Base-by-base conservation (phyloP, 495 filamentous ascomycete genomes). In the Rhypophila decipiens region DNA sequence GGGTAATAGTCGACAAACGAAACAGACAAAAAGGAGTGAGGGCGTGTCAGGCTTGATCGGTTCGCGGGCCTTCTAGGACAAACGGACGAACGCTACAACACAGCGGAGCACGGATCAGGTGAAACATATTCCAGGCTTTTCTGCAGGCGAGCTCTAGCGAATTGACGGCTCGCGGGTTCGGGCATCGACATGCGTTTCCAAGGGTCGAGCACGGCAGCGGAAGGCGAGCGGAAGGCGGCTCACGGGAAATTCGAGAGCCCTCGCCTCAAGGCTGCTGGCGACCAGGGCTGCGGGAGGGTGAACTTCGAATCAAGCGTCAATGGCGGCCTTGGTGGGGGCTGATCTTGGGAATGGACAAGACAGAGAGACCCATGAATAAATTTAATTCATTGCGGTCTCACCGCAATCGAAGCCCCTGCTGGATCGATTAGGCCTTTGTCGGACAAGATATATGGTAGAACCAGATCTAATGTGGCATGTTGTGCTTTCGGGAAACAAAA, bases 211-310 rank as follows among this genome's bases (percentile, higher is more conserved):
- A 23, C 22, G n/a, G 31, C 19, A 37, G 23, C 21, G 20, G 22
- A 17, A 22, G 20, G 29, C 38, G 39, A n/a, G n/a, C n/a, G 40
- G 41, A 13, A 24, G 24, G 21, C 47, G 39, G 46, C 17, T 42
- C 29, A 31, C 22, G 33, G 34, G 17, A 15, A 19, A 45, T 5
- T 44, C 24, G 31, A 36, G 44, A 27, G 51, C 27, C 42, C 37
- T 2, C 21, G 48, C 44, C 11, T 39, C 23, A 46, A 37, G 39
- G 46, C 51, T 44, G 44, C 35, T 41, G 50, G 50, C 42, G 29
- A 44, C 51, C 54, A 53, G 53, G 39, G 45, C 54, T 46, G 56
- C 40, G 59, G 45, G 42, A 52, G 54, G 62, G 51, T 60, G 44
- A 46, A 40, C 51, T 57, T 49, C 53, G 55, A 60, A 55, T 8